phyloP scores from a whole-genome alignment of 371 early-diverging fungal species.

The Mortierella sp. region DNA sequence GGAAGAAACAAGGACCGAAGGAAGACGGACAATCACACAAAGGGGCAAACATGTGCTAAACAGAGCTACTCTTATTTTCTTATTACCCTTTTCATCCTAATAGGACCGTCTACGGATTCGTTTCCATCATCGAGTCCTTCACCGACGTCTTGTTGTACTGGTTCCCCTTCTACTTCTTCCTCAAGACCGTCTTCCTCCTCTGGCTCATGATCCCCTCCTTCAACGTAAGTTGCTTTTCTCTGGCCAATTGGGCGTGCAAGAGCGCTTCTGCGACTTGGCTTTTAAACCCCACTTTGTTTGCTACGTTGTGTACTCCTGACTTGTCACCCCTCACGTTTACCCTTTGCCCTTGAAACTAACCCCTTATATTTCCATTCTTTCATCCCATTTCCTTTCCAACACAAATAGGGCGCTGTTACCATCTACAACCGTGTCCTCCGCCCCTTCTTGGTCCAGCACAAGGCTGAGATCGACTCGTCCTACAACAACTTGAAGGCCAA shows the following conservation, averaged over 20 bases:
- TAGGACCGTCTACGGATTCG: conserved; percentile 89
- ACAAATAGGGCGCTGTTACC: conserved; percentile 67
- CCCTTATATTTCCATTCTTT: not conserved
- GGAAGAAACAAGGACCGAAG: conserved; percentile 6
- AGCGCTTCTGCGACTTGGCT: not conserved
- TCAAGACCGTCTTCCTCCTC: conserved; percentile 90
- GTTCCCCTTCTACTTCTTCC: conserved; percentile 94
- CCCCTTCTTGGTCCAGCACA: conserved; percentile 68
- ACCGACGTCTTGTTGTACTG: conserved; percentile 87
- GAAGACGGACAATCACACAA: not conserved
- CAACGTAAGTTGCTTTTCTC: conserved; percentile 64
- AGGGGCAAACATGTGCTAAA: conserved; percentile 9
- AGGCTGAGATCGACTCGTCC: conserved; percentile 48
- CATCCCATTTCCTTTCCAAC: conserved; percentile 11
- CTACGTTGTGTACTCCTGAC: not conserved
- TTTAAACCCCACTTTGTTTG: not conserved
- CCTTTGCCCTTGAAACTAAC: not conserved
- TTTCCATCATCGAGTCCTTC: conserved; percentile 90
- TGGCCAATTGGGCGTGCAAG: not conserved
- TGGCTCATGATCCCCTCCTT: conserved; percentile 89
- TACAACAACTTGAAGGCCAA: conserved; percentile 56
- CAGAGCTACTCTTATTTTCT: not conserved
- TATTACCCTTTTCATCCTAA: not conserved
- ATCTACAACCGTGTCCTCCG: conserved; percentile 70
- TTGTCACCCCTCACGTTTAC: not conserved